A percentile compares a stretch with the other conserved stretches of the same genome.
Evolutionary conservation across 164 flowering plant species (phyloP).

Genomic region (Magnolia officinalis): DNA sequence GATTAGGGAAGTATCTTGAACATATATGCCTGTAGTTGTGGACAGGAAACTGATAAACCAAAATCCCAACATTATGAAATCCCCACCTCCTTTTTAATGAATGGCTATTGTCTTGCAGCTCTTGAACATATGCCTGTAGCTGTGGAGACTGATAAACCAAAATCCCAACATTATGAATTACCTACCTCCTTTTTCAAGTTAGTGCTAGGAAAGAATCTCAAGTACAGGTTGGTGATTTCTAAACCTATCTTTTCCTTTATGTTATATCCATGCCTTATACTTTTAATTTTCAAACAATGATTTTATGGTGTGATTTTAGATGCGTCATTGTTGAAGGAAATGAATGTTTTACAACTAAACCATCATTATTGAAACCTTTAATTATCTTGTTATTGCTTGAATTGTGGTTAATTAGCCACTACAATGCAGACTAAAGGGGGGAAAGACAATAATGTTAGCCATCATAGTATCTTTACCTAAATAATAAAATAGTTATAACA

Average conservation of each 20-base stretch:
- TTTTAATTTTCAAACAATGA: too few species aligned
- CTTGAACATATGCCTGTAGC: constrained; percentile 86
- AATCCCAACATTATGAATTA: constrained; percentile 77
- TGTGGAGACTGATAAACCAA: constrained; percentile 65
- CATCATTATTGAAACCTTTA: too few species aligned
- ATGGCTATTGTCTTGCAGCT: constrained; percentile 33
- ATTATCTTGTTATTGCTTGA: too few species aligned
- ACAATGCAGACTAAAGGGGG: too few species aligned
- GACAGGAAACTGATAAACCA: constrained; percentile 49
- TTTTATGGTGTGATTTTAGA: too few species aligned
- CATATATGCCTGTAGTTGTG: constrained; percentile 87
- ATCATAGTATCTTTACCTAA: too few species aligned
- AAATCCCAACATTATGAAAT: constrained; percentile 81
- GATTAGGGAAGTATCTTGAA: constrained; percentile 24
- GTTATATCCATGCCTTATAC: too few species aligned
- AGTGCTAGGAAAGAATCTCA: constrained; percentile 77
- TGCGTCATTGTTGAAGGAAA: too few species aligned
- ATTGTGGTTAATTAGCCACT: too few species aligned
- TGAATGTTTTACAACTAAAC: too few species aligned
- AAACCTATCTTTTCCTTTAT: background rate
- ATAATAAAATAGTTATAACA: too few species aligned
- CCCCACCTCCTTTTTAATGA: constrained; percentile 72
- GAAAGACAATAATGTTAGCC: too few species aligned
- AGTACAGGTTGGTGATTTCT: constrained; percentile 60
- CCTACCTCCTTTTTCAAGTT: constrained; percentile 91